These are phyloP conservation scores for Cubamyces lactineus DNA, from an alignment of 768 basidiomycete species.

Conservation along the genomic window DNA sequence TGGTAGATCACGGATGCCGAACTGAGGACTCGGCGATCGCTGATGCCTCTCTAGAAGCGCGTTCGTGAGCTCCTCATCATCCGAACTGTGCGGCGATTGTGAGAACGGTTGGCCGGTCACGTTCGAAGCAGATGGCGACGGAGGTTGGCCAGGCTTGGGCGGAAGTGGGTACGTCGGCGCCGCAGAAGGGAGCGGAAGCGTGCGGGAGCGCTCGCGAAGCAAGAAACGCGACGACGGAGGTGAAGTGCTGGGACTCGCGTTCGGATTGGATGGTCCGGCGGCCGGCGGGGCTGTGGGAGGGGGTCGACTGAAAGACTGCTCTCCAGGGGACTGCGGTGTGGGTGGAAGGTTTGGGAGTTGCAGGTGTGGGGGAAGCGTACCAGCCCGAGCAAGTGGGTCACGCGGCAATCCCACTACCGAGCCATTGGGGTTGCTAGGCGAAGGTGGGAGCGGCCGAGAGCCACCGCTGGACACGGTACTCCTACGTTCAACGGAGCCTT, in stretches of 20 bases:
- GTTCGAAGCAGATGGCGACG: neutral
- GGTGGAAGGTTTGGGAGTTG: conserved; percentile 18
- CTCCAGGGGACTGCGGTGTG: neutral
- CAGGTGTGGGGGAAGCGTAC: conserved; percentile 27
- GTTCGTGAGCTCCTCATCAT: conserved; percentile 26
- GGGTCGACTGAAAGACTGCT: neutral
- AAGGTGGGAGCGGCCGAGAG: conserved; percentile 10
- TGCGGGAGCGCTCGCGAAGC: conserved; percentile 20
- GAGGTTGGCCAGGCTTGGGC: conserved; percentile 9
- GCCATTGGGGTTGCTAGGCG: neutral
- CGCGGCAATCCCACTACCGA: neutral
- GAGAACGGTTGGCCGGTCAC: neutral
- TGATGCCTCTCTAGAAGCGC: conserved; percentile 20
- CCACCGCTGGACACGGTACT: conserved; percentile 22
- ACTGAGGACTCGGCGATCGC: conserved; percentile 36
- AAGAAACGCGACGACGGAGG: conserved; percentile 9
- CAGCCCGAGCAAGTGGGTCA: conserved; percentile 4
- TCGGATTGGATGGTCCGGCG: neutral
- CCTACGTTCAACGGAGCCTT: conserved; percentile 26
- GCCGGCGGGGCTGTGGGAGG: conserved; percentile 2
- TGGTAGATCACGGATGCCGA: conserved; percentile 50
- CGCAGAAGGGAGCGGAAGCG: conserved; percentile 16
- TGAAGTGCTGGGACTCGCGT: neutral
- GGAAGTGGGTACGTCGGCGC: conserved; percentile 21
- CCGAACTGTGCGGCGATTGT: conserved; percentile 21